Base-by-base conservation (phyloP, 2,329 filamentous ascomycete genomes). In the Beauveria sp. region DNA sequence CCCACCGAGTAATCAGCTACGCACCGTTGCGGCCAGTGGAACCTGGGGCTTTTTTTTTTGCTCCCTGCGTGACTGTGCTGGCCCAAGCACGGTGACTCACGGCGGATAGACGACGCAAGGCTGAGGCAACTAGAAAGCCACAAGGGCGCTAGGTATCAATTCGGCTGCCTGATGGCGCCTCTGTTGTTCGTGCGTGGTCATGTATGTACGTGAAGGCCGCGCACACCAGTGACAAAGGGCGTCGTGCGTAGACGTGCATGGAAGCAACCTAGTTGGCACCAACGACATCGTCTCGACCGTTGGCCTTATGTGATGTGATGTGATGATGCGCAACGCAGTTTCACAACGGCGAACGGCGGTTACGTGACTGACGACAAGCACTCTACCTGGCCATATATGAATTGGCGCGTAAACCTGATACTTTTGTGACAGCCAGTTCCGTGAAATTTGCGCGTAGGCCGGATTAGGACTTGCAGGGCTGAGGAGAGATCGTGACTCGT, bases 61-160 rank as follows among this genome's bases (percentile, higher is more conserved):
- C 10, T 34, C 30, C 30, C 9, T 20, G 30, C 18, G 55, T 48
- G 44, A 57, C 44, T 50, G 30, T 57, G 26, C 44, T 57, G 43
- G 43, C 43, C 55, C 9, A 24, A 40, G 47, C 48, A 44, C 3
- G 20, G 56, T 59, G 56, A 59, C 56, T 59, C 56, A 59, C 40
- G 40, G 30, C 30, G 30, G 30, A 34, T 34, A 4, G 30, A 10
- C 10, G 10, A 43, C 44, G 47, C 56, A 59, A 52, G 47, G 56
- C 56, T 46, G 47, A 52, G 24, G 37, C 46, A 28, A 28, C 43
- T 14, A 20, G 16, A 26, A 51, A 58, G 55, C 55, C 46, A 58
- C 55, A 58, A 58, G 2, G 5, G 5, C 30, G 55, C 10, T 41
- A 40, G 44, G 30, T 34, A 12, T 34, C 30, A 34, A 34, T 34